These are phyloP conservation scores for Chaetomium olivaceum DNA, from an alignment of 2,329 filamentous ascomycete species.

Conservation along the genomic window DNA sequence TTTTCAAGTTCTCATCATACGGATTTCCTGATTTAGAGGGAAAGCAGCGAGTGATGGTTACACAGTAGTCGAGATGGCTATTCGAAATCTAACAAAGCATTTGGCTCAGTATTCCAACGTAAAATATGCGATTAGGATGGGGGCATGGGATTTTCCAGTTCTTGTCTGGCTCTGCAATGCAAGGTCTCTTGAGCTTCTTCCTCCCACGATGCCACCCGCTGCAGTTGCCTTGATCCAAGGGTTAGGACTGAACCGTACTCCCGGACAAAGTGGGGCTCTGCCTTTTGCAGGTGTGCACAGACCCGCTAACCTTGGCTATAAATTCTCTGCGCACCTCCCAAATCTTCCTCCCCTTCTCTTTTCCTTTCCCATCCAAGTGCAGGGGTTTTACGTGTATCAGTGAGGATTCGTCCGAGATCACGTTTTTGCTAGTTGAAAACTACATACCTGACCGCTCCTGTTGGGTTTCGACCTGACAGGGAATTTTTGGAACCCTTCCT, in stretches of 20 bases:
- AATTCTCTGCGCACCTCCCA: not conserved
- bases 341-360: constrained; percentile 35
- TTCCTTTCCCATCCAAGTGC: constrained; percentile 62
- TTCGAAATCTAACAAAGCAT: not conserved
- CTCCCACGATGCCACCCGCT: not conserved
- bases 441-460: constrained; percentile 74
- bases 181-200: not conserved
- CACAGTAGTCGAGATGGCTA: not conserved
- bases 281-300: constrained; percentile 29
- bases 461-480: constrained; percentile 67
- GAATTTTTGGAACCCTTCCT: constrained; percentile 72
- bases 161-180: not conserved
- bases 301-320: constrained; percentile 14
- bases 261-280: not conserved
- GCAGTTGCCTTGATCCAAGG: not conserved
- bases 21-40: not conserved
- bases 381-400: constrained; percentile 79
- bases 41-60: not conserved
- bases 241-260: not conserved
- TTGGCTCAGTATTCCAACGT: not conserved
- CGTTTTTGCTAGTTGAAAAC: constrained; percentile 92
- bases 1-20: no score
- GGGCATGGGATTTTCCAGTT: not conserved
- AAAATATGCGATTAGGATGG: not conserved
- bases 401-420: constrained; percentile 86